phyloP scores from a whole-genome alignment of 371 early-diverging fungal genomes.

The Blakeslea trispora region DNA sequence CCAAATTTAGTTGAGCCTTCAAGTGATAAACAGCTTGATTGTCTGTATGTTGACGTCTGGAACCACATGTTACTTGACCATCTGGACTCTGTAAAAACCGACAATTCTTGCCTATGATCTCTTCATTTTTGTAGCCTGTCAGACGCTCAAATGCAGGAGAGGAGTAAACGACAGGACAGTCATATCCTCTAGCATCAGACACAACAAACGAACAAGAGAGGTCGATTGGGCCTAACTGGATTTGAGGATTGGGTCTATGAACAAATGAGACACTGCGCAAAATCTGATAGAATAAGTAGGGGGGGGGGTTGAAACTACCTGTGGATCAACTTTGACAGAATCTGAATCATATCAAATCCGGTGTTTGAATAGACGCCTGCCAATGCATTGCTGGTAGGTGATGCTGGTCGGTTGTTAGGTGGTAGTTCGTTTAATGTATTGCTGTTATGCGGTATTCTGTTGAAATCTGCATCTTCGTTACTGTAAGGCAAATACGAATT shows the following conservation, averaged over 20 bases:
- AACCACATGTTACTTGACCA: constrained; percentile 50
- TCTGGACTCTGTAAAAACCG: constrained; percentile 64
- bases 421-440: not conserved
- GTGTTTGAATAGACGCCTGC: constrained; percentile 46
- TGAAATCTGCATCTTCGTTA: not conserved
- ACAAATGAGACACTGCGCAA: not conserved
- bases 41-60: constrained; percentile 55
- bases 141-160: constrained; percentile 59
- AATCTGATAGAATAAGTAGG: not conserved
- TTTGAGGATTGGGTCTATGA: constrained; percentile 48
- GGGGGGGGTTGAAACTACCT: constrained; percentile 7
- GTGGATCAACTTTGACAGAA: constrained; percentile 36
- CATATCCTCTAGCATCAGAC: constrained; percentile 46
- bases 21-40: constrained; percentile 55
- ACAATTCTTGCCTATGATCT: constrained; percentile 68
- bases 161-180: constrained; percentile 57
- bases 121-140: constrained; percentile 57
- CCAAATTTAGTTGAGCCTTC: constrained; percentile 40
- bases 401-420: not conserved
- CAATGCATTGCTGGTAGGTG: constrained; percentile 1
- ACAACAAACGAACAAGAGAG: constrained; percentile 58
- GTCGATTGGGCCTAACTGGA: constrained; percentile 63
- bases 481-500: not conserved
- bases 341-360: constrained; percentile 64
- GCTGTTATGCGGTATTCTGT: not conserved